phyloP scores from a whole-genome alignment of 495 filamentous ascomycete species.

The Xanthoparmelia taractica region DNA sequence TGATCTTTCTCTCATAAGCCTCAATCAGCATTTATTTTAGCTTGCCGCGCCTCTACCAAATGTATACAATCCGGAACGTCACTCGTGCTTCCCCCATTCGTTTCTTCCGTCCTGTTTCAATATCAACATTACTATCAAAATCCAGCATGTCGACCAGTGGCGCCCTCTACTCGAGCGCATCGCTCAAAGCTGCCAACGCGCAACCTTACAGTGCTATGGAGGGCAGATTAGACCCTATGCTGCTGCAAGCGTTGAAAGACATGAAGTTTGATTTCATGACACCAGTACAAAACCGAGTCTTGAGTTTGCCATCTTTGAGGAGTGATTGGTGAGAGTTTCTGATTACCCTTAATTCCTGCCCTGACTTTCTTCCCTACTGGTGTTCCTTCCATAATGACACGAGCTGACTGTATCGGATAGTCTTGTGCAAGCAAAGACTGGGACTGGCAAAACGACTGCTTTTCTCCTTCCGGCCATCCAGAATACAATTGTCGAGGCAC shows the following conservation, averaged over 20 bases:
- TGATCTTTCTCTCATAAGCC: constrained; percentile 4
- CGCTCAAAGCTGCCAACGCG: constrained; percentile 24
- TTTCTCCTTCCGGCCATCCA: constrained; percentile 72
- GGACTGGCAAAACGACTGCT: constrained; percentile 75
- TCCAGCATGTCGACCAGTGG: constrained; percentile 18
- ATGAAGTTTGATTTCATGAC: constrained; percentile 46
- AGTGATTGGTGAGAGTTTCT: constrained; percentile 38
- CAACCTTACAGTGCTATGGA: constrained; percentile 39
- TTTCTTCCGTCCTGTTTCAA: neutral
- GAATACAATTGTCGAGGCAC: constrained; percentile 41
- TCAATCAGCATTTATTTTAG: neutral
- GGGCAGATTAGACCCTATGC: constrained; percentile 40
- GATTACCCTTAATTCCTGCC: constrained; percentile 11
- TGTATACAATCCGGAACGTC: constrained; percentile 3
- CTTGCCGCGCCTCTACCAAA: neutral
- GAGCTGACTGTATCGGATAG: constrained; percentile 16
- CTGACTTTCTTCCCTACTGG: neutral
- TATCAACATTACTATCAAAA: neutral
- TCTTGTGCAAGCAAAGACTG: constrained; percentile 74
- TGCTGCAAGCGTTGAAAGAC: constrained; percentile 40
- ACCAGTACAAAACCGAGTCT: constrained; percentile 49
- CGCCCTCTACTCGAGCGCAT: constrained; percentile 21
- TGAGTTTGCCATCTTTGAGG: constrained; percentile 45
- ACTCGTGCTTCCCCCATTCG: neutral
- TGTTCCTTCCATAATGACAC: constrained; percentile 9